These are phyloP conservation scores for Knoxia roxburghii DNA, from an alignment of 257 asterid genomes.

Conservation along the genomic window DNA sequence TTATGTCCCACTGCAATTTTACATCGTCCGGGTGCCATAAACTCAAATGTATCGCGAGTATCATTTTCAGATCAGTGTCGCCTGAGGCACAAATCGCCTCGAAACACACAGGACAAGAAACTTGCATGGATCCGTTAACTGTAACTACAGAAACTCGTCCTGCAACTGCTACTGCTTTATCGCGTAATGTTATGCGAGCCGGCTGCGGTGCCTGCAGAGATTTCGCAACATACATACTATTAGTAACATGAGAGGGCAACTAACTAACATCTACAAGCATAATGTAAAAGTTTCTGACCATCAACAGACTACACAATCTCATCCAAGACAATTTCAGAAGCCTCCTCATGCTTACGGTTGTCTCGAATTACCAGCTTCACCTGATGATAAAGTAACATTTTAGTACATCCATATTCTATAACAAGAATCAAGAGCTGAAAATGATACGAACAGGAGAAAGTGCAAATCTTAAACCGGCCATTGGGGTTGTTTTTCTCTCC, in stretches of 20 bases:
- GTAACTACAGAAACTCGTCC: conserved; percentile 45
- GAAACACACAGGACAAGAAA: conserved; percentile 76
- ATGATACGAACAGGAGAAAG: not conserved
- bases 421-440: not conserved
- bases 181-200: conserved; percentile 36
- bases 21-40: conserved; percentile 89
- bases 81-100: conserved; percentile 27
- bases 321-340: conserved; percentile 41
- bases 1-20: conserved; percentile 65
- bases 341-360: conserved; percentile 32
- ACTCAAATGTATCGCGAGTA: conserved; percentile 74
- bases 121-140: conserved; percentile 35
- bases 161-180: conserved; percentile 70
- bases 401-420: not conserved
- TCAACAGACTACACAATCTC: conserved; percentile 40
- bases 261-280: not conserved
- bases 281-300: conserved; percentile 29
- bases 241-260: not conserved
- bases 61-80: conserved; percentile 51
- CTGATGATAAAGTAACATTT: not conserved
- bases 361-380: not conserved
- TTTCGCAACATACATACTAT: conserved; percentile 1
- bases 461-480: not conserved
- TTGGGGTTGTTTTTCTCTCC: not conserved
- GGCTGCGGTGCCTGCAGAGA: conserved; percentile 38